Evolutionary conservation across 192 early-diverging fungal genomes (phyloP).

Genomic region (Oehlia diaphana): DNA sequence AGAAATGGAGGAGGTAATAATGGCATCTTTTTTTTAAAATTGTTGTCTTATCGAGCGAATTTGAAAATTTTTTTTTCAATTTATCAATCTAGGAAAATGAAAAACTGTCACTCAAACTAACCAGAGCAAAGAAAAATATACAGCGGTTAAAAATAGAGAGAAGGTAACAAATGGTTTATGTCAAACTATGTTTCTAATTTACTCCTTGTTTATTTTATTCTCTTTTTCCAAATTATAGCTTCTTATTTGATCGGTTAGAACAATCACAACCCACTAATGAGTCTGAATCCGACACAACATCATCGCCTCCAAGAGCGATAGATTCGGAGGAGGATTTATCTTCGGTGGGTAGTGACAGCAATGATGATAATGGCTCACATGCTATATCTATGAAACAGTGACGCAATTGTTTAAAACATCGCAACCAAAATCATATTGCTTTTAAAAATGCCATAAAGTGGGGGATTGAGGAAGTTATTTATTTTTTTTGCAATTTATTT

Average conservation of each 20-base stretch:
- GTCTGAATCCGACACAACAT: slow-evolving; percentile 28
- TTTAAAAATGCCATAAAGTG: no score
- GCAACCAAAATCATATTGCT: background rate
- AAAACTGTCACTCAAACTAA: slow-evolving; percentile 30
- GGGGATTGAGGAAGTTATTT: no score
- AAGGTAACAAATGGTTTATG: slow-evolving; percentile 27
- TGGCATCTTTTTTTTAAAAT: background rate
- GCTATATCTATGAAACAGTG: slow-evolving; percentile 5
- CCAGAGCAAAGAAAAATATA: slow-evolving; percentile 36
- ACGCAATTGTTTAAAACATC: background rate
- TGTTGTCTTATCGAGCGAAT: background rate
- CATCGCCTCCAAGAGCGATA: slow-evolving; percentile 9
- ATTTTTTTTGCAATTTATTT: no score
- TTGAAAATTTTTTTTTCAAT: background rate
- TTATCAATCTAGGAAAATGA: slow-evolving; percentile 39
- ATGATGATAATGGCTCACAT: slow-evolving; percentile 20
- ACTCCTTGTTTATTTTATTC: background rate
- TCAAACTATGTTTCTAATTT: background rate
- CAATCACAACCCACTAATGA: slow-evolving; percentile 24
- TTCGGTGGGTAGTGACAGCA: slow-evolving; percentile 24
- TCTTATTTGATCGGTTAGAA: slow-evolving; percentile 34
- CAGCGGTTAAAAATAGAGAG: slow-evolving; percentile 41
- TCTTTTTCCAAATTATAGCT: slow-evolving; percentile 9
- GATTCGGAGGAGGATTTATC: slow-evolving; percentile 21
- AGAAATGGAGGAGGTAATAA: slow-evolving; percentile 42